Conservation (phyloP, 2,329 filamentous ascomycete genomes). For the Lizonia empirigonia region DNA sequence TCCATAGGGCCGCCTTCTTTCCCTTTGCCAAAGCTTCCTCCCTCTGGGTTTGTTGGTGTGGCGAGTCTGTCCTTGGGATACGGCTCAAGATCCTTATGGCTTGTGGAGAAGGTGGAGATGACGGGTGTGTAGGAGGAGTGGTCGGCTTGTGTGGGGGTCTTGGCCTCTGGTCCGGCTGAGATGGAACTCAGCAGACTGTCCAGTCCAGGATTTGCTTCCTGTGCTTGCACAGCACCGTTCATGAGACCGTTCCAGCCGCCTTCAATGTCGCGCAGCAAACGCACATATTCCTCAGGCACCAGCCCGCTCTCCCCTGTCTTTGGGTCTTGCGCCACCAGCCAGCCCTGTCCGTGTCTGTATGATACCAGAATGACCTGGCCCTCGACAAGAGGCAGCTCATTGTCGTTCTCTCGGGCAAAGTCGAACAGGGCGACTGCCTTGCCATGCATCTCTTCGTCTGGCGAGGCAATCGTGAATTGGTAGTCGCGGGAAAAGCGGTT, state of each 20-base stretch:
- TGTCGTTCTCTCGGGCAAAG: constrained; percentile 94
- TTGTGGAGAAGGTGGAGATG: constrained; percentile 59
- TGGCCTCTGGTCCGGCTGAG: constrained; percentile 46
- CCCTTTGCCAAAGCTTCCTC: constrained; percentile 24
- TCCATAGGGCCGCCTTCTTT: constrained; percentile 36
- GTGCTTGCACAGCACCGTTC: constrained; percentile 38
- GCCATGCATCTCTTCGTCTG: constrained; percentile 97
- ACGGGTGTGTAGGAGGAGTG: constrained; percentile 51
- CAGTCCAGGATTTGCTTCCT: constrained; percentile 29
- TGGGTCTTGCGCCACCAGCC: constrained; percentile 95
- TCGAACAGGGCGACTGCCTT: constrained; percentile 95
- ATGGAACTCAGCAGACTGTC: constrained; percentile 43
- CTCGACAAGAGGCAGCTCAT: constrained; percentile 89
- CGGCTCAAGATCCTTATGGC: constrained; percentile 56
- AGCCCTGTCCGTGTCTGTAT: constrained; percentile 94
- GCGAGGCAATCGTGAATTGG: constrained; percentile 91
- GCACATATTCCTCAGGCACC: constrained; percentile 95
- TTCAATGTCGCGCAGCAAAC: constrained; percentile 89
- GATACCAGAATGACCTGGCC: constrained; percentile 97
- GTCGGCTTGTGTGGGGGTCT: constrained; percentile 48
- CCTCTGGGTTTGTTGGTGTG: constrained; percentile 42
- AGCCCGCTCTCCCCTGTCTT: constrained; percentile 92
- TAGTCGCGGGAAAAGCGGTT: constrained; percentile 89
- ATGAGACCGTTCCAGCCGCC: constrained; percentile 68
- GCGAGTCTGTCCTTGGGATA: constrained; percentile 52